Conservation (phyloP, 495 filamentous ascomycete genomes). For the Hypoxylon rickii region DNA sequence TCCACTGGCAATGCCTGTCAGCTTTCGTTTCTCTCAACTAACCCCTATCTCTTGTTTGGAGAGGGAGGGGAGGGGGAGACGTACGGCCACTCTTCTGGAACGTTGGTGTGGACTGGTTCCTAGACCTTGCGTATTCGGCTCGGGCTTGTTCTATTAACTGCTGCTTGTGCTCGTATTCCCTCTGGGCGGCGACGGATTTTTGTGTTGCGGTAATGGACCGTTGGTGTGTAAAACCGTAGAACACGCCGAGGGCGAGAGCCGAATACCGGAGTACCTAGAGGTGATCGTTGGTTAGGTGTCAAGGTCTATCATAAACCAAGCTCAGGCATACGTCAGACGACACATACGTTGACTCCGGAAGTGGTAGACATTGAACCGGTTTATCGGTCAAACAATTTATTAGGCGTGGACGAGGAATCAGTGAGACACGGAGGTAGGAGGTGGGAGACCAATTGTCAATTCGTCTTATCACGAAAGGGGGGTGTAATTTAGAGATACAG, state of each 20-base stretch:
- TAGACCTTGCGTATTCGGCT: constrained; percentile 81
- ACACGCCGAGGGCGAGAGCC: constrained; percentile 81
- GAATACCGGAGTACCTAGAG: constrained; percentile 93
- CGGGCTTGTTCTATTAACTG: constrained; percentile 88
- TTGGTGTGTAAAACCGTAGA: constrained; percentile 95
- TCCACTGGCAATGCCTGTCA: constrained; percentile 62
- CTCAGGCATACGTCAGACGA: constrained; percentile 18
- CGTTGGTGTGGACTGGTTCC: constrained; percentile 64
- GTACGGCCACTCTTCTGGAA: constrained; percentile 62
- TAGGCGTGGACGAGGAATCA: too few species aligned
- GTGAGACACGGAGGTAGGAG: too few species aligned
- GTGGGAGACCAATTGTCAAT: constrained; percentile 29
- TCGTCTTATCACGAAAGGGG: too few species aligned
- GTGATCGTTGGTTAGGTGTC: constrained; percentile 13
- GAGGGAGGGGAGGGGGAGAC: constrained; percentile 38
- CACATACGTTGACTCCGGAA: constrained; percentile 67
- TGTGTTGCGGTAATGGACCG: constrained; percentile 67
- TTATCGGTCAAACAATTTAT: constrained; percentile 26
- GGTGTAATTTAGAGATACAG: too few species aligned
- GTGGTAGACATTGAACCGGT: constrained; percentile 56
- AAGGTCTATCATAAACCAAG: constrained; percentile 13
- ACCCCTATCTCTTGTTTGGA: not conserved
- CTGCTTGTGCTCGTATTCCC: constrained; percentile 86
- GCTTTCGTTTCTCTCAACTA: constrained; percentile 4
- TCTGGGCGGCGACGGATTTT: constrained; percentile 67